A percentile compares a stretch with the other conserved stretches of the same genome.
phyloP scores from a whole-genome alignment of 139 green algal genomes.

The Chloropicon primus region DNA sequence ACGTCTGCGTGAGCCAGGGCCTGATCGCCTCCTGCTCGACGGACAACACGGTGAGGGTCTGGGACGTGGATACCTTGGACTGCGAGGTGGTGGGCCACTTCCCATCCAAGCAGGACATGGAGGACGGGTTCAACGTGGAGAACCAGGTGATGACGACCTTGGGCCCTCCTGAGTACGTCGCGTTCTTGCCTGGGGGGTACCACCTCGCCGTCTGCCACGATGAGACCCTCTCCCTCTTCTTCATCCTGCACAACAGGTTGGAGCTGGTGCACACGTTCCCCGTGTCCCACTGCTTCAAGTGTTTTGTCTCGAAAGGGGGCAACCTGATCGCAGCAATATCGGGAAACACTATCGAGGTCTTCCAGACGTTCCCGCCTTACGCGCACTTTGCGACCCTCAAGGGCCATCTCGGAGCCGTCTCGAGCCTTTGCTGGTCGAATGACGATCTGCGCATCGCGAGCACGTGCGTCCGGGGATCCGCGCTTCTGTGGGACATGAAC shows the following conservation, averaged over 20 bases:
- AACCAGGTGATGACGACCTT: background rate
- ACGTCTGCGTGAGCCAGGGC: background rate
- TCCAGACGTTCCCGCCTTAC: background rate
- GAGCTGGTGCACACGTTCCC: background rate
- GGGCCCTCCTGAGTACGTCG: background rate
- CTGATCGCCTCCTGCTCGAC: background rate
- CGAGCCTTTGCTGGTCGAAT: background rate
- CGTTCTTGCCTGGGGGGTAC: background rate
- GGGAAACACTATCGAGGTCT: background rate
- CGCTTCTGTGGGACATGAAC: background rate
- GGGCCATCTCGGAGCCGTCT: background rate
- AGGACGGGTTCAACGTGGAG: background rate
- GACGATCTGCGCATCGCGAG: background rate
- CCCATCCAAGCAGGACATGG: background rate
- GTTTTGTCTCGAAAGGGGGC: background rate
- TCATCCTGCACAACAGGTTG: background rate
- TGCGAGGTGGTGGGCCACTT: background rate
- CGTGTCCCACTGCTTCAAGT: background rate
- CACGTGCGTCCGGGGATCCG: background rate
- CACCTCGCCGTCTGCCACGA: background rate
- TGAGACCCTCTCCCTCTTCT: background rate
- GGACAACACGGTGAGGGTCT: background rate
- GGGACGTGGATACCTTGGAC: background rate
- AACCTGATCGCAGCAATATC: background rate
- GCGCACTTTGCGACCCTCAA: background rate